Percentiles rank a stretch among this genome's conserved stretches.
These are phyloP conservation scores for Sarcodon aspratus DNA, from an alignment of 768 basidiomycete genomes.

Conservation along the genomic window DNA sequence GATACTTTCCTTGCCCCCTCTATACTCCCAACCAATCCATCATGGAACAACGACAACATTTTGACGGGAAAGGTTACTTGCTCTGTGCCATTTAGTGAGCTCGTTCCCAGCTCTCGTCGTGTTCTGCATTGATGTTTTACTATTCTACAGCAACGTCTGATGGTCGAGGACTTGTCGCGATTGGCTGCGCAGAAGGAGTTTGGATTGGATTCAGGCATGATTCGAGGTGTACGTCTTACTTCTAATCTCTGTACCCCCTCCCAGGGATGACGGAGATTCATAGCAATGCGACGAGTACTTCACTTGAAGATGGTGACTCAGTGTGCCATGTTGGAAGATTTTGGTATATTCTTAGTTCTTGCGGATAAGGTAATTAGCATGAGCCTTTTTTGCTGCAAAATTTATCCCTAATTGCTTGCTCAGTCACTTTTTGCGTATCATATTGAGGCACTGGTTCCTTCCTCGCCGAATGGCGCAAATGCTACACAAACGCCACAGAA, in stretches of 20 bases:
- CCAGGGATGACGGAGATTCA: not conserved
- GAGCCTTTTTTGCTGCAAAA: not conserved
- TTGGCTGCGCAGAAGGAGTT: constrained; percentile 92
- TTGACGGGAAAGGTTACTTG: constrained; percentile 86
- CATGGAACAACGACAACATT: constrained; percentile 59
- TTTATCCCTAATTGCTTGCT: not conserved
- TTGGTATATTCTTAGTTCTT: constrained; percentile 91
- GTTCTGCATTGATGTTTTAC: constrained; percentile 4
- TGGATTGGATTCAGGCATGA: constrained; percentile 93
- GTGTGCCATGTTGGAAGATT: constrained; percentile 92
- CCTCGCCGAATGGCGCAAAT: constrained; percentile 56
- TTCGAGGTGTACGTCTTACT: constrained; percentile 52
- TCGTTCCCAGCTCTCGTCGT: not conserved
- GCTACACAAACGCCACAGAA: constrained; percentile 80
- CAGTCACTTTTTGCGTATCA: constrained; percentile 88
- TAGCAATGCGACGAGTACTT: constrained; percentile 87
- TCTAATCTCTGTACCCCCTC: constrained; percentile 1
- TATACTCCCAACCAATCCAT: constrained; percentile 28
- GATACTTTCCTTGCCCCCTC: constrained; percentile 82
- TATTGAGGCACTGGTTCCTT: constrained; percentile 92
- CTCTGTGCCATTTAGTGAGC: constrained; percentile 81
- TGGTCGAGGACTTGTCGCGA: constrained; percentile 76
- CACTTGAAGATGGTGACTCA: constrained; percentile 92
- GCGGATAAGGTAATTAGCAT: constrained; percentile 63
- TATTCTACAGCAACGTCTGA: constrained; percentile 58